Percentiles rank a stretch among this genome's conserved stretches.
Evolutionary conservation across 106 monocot genomes (phyloP).

Genomic region (Alisma plantagoaquatica): DNA sequence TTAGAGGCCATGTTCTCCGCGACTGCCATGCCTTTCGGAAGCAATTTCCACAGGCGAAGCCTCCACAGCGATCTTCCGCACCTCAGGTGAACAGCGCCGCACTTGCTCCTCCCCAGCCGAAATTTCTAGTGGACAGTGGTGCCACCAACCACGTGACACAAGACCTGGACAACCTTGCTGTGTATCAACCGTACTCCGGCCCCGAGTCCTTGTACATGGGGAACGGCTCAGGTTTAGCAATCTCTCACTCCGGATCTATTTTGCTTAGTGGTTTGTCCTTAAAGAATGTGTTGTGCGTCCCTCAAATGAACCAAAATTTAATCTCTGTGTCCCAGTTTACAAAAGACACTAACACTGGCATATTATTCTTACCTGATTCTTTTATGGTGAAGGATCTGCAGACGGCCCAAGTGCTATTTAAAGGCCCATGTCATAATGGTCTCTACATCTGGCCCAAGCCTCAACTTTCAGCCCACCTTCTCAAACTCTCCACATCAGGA

Average conservation of each 20-base stretch:
- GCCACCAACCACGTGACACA: no score
- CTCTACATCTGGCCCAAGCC: no score
- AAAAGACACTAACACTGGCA: conserved; percentile 2
- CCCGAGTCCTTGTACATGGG: conserved; percentile 5
- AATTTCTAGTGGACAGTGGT: no score
- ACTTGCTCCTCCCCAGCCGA: no score
- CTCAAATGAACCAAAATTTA: conserved; percentile 12
- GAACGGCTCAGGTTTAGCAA: conserved; percentile 9
- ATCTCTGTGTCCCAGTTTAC: conserved; percentile 12
- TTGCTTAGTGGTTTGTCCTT: conserved; percentile 3
- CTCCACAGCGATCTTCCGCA: no score
- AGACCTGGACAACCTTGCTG: conserved; percentile 6
- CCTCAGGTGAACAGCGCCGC: no score
- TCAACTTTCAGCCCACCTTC: no score
- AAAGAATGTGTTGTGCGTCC: conserved; percentile 12
- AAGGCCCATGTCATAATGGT: conserved; percentile 1
- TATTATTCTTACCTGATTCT: conserved; percentile 3
- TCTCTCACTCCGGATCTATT: conserved; percentile 13
- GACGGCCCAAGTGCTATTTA: neutral
- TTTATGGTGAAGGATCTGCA: conserved; percentile 18
- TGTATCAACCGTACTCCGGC: neutral
- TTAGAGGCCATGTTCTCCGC: no score
- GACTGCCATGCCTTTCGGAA: no score
- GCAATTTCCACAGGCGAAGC: no score
- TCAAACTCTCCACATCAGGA: no score